Conservation (phyloP, 2,329 filamentous ascomycete genomes). For the Trichophyton benhamiae region DNA sequence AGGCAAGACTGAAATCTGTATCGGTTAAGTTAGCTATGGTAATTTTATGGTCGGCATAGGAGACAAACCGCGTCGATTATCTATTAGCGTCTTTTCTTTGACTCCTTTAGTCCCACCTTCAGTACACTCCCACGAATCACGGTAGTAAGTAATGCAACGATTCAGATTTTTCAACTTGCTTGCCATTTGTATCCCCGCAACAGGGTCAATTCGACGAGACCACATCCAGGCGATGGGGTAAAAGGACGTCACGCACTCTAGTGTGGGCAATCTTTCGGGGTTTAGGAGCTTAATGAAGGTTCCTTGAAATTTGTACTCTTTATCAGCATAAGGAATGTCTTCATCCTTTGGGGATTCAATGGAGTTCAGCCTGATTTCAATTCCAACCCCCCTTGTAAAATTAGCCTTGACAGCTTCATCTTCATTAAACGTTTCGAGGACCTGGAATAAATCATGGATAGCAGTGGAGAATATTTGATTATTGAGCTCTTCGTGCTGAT, state of each 20-base stretch:
- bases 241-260: not conserved
- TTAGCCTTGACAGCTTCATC: not conserved
- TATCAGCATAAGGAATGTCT: not conserved
- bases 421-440: conserved; percentile 2
- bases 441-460: not conserved
- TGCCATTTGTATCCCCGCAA: not conserved
- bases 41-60: not conserved
- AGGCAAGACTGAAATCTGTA: not conserved
- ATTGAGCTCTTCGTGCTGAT: not conserved
- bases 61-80: not conserved
- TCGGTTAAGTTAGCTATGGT: not conserved
- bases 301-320: not conserved
- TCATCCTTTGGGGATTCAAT: not conserved
- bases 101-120: not conserved
- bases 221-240: too few relatives aligned
- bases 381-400: not conserved
- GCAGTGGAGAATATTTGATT: conserved; percentile 2
- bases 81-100: not conserved
- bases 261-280: not conserved
- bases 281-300: not conserved
- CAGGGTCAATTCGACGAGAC: not conserved
- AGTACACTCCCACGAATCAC: not conserved
- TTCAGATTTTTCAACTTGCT: not conserved
- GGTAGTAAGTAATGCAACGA: not conserved
- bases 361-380: not conserved